Conservation (phyloP, 2,329 filamentous ascomycete species). For the Venturia asperata region DNA sequence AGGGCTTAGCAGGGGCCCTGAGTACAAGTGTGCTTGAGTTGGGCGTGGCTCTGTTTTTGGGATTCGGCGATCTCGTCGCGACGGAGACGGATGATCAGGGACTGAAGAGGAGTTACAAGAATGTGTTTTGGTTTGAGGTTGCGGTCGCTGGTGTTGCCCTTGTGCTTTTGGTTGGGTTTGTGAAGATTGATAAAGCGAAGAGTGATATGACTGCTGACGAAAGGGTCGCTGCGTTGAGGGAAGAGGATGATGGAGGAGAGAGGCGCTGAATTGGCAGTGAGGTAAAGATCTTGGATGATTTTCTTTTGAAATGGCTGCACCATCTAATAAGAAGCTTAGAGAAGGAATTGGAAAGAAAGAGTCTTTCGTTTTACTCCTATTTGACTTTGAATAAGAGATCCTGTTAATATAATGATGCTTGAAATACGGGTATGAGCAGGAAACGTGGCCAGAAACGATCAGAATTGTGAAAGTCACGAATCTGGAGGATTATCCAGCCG, state of each 20-base stretch:
- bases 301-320: no score
- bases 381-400: no score
- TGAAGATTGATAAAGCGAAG: conserved; percentile 19
- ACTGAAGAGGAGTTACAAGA: conserved; percentile 47
- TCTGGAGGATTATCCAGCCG: no score
- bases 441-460: no score
- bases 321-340: no score
- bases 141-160: conserved; percentile 13
- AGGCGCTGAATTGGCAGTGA: not conserved
- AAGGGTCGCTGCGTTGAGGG: not conserved
- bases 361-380: no score
- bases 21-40: conserved; percentile 66
- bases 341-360: no score
- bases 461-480: no score
- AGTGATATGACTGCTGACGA: conserved; percentile 19
- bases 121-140: conserved; percentile 20
- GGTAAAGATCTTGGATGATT: not conserved
- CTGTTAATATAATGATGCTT: no score
- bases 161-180: conserved; percentile 18
- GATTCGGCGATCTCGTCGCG: conserved; percentile 57
- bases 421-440: no score
- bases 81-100: conserved; percentile 43
- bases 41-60: conserved; percentile 64
- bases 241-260: not conserved
- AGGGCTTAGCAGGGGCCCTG: conserved; percentile 64